These are phyloP conservation scores for Aspergillus neoniger DNA, from an alignment of 2,329 filamentous ascomycete genomes.

Conservation along the genomic window DNA sequence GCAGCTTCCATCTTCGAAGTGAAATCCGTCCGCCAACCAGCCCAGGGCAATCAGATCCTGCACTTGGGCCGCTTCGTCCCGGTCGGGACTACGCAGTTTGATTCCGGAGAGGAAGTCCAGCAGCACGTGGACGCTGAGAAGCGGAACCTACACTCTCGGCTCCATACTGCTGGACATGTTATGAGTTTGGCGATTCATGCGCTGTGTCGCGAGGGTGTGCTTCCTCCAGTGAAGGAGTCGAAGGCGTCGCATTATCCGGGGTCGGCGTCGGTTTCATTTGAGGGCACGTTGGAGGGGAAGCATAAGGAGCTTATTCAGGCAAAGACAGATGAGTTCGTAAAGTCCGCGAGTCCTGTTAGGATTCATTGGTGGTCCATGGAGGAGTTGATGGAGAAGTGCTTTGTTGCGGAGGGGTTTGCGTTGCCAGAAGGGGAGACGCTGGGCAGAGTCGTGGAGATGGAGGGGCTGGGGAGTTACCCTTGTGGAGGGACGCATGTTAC, in stretches of 20 bases:
- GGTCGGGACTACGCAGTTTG: neutral
- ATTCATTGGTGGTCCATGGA: neutral
- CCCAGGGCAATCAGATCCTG: neutral
- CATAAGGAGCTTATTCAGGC: neutral
- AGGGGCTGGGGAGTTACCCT: neutral
- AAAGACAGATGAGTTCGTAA: neutral
- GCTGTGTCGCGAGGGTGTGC: neutral
- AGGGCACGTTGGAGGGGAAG: neutral
- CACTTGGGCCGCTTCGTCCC: neutral
- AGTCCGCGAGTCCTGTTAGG: neutral
- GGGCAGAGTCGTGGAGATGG: neutral
- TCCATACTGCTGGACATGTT: neutral
- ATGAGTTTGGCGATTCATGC: neutral
- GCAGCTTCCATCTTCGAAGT: neutral
- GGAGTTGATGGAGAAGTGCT: neutral
- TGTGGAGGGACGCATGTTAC: neutral
- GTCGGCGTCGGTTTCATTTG: neutral
- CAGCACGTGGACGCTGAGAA: neutral
- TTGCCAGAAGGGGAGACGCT: neutral
- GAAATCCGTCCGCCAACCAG: neutral
- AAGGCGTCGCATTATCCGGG: neutral
- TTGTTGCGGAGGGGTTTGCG: neutral
- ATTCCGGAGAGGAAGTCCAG: neutral
- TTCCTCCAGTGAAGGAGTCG: neutral
- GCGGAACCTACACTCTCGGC: neutral